These are phyloP conservation scores for Sporothrix schenckii DNA, from an alignment of 2,329 filamentous ascomycete genomes.

Conservation along the genomic window DNA sequence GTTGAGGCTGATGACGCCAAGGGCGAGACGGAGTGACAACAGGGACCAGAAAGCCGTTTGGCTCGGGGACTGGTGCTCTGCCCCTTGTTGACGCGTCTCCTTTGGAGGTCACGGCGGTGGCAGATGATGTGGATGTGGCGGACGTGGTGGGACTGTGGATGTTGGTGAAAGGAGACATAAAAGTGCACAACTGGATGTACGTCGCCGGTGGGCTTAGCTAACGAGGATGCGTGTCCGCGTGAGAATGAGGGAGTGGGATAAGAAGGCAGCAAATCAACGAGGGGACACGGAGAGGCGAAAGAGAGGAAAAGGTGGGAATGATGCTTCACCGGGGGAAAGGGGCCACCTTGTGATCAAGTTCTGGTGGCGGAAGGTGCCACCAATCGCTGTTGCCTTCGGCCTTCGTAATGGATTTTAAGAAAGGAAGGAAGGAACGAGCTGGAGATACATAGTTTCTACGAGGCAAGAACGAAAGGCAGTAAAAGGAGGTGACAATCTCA, in stretches of 20 bases:
- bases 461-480: background rate
- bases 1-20: slow-evolving; percentile 9
- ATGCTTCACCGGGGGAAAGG: slow-evolving; percentile 1
- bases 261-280: too few relatives aligned
- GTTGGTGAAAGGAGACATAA: slow-evolving; percentile 1
- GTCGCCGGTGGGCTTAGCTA: slow-evolving; percentile 13
- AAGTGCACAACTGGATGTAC: slow-evolving; percentile 16
- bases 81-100: slow-evolving; percentile 16
- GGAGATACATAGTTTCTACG: slow-evolving; percentile 7
- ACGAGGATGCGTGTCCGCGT: background rate
- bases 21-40: background rate
- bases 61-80: slow-evolving; percentile 14
- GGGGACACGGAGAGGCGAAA: too few relatives aligned
- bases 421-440: background rate
- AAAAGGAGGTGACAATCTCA: background rate
- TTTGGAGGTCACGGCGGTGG: background rate
- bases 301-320: background rate
- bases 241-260: background rate
- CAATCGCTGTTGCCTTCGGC: slow-evolving; percentile 1
- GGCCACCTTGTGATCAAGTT: slow-evolving; percentile 17
- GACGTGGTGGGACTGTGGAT: slow-evolving; percentile 6
- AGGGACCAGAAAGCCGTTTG: background rate
- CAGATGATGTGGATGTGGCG: background rate
- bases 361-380: slow-evolving; percentile 11
- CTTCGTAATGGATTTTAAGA: background rate